Base-by-base conservation (phyloP, 768 basidiomycete species). In the Tulasnella sp. region DNA sequence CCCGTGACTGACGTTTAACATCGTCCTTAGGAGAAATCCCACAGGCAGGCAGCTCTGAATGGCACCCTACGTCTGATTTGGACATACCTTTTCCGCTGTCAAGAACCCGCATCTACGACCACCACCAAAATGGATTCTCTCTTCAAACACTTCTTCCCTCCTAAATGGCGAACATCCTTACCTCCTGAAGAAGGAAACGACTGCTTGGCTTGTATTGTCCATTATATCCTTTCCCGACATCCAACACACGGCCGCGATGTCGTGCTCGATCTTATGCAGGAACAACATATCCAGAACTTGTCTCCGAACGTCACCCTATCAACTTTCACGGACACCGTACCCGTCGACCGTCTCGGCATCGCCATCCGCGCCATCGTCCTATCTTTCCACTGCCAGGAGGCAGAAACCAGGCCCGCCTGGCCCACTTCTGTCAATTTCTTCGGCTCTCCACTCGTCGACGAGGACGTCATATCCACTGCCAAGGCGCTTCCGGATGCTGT, bases 21-120 rank as follows among this genome's bases (percentile, higher is more conserved):
- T 25, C 27, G 0, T 49, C 40, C 15, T 15, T 57, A 94, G 90
- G 92, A 96, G 63, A 86, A 84, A 61, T 73, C 80, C 0, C 74
- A 77, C 55, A 79, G 90, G 11, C 71, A 78, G 0, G 75, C 79
- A 2, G 77, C 88, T 19, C 73, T 93, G 71, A 93, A 92, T 62
- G 86, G 87, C 11, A 78, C 86, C 56, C 67, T 90, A 61, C 81
- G 93, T 7, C 69, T 96, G 39, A 70, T 92, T 32, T 97, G 92
- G 93, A 88, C 91, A 2, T 97, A 96, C 68, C 74, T 96, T n/a
- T 93, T 89, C 66, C 83, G 93, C 14, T 93, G 90, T 65, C 82
- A 84, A 61, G 93, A 97, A 68, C 77, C 85, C 4, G 72, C 79
- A 1, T 86, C 91, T 0, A 83, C 86, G 2, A 82, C 81, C n/a